These are phyloP conservation scores for Fraxinus dipetala DNA, from an alignment of 305 asterid genomes.

Conservation along the genomic window DNA sequence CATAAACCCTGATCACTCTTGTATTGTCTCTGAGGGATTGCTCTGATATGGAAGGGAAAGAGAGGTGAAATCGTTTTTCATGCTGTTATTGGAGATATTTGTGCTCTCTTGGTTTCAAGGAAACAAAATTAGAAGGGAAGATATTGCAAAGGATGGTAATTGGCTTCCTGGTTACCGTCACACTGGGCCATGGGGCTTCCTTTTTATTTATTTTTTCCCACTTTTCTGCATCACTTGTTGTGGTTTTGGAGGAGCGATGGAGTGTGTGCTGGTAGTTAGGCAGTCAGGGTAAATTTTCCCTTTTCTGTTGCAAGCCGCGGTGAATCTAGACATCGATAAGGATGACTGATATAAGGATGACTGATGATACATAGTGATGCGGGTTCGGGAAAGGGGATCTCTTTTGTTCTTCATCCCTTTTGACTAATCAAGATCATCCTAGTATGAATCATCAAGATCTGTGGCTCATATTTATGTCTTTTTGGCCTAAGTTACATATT, in stretches of 20 bases:
- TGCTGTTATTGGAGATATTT: background rate
- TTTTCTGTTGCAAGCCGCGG: background rate
- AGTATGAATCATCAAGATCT: background rate
- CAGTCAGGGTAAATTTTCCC: background rate
- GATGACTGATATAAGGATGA: background rate
- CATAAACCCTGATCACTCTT: background rate
- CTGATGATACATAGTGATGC: background rate
- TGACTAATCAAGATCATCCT: background rate
- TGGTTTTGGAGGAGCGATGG: background rate
- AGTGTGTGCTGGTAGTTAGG: background rate
- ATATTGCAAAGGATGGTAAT: background rate
- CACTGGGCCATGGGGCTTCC: background rate
- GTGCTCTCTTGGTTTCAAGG: background rate
- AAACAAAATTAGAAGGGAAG: background rate
- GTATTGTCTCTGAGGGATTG: background rate
- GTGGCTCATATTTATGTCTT: background rate
- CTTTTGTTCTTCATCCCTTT: background rate
- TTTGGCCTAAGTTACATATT: background rate
- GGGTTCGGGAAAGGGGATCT: background rate
- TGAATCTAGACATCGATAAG: background rate
- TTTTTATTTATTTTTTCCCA: background rate
- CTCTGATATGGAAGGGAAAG: background rate
- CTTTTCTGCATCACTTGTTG: background rate
- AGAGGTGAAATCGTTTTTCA: background rate
- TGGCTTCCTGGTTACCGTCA: background rate